Evolutionary conservation across 805 yeast species (phyloP), one percentile per base, ranked within the genome.

Genomic region (Priceomyces medius): DNA sequence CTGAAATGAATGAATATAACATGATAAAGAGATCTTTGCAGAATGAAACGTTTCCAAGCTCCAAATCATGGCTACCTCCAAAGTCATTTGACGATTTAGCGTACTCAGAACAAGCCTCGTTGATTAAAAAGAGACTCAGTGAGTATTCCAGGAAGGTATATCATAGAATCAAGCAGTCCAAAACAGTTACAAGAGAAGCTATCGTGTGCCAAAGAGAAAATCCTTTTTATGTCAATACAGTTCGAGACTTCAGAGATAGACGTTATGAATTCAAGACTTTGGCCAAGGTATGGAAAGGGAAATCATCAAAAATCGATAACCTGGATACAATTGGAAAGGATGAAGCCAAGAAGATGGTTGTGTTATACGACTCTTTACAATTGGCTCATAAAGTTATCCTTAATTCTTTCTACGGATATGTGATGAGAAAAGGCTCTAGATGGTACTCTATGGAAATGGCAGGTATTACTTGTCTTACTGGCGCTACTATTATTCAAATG

Each of bases 371-470:
- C 58, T 91, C 99, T 2, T 70, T 93, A 53, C 99, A 93, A 65
- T 74, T 93, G 49, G 99, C 99, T 0, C 98, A 93, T 62, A 93
- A 93, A 57, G 97, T 91, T 57, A 93, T 93, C 66, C 74, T 93
- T 55, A 93, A 93, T 58, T 91, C 98, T 0, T 93, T 93, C 59
- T 93, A 93, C 55, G 99, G 99, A 37, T 93, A 93, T 56, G 99
- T 93, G 10, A 93, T 93, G 99, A 79, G 99, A 64, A 93, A 93
- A 56, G 99, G 99, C 29, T 93, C 99, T 0, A 76, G 99, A 45
- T 93, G 99, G 99, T 93, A 90, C 56, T 93, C 99, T 0, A 89
- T 93, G 93, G 99, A 93, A 63, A 93, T 95, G 99, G 99, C 99
- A 0, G 99, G 99, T 48, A 93, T 93, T 14, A 93, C 99, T 0